Base-by-base conservation (phyloP, 768 basidiomycete species). In the Suillus spraguei region DNA sequence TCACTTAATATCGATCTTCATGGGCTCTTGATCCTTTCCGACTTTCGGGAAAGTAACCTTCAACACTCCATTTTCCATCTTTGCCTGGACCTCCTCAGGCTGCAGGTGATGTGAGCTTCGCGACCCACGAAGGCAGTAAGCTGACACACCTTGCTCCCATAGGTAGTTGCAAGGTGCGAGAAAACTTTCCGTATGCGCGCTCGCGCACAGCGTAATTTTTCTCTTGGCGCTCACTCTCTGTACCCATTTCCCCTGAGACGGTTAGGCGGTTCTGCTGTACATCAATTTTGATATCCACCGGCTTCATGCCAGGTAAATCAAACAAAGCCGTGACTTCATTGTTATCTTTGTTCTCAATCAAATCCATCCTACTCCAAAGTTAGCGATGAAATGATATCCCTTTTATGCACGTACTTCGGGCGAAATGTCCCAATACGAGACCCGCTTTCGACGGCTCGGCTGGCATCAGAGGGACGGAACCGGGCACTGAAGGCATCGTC, bases 241-340 rank as follows among this genome's bases (percentile, higher is more conserved):
- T 54, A 50, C 72, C 77, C 28, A 68, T 75, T 73, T 88, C 82
- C 11, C 84, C 87, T 4, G 84, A 81, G 55, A 88, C 69, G 52
- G 72, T 82, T 58, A 88, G 80, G 2, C 78, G 74, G 63, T 82
- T 80, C 64, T 82, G 78, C 63, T 81, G 79, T 9, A 85, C 67
- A 61, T 87, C 85, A 66, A 88, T 81, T 56, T 74, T 72, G 55
- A 87, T 75, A 63, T 86, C 74, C 53, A 85, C 81, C 38, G 82
- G 81, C 61, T 74, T 74, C 44, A 87, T 35, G 22, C 86, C 86
- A 0, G 87, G 86, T 8, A 88, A 74, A 66, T 88, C 87, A 68
- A 88, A 85, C 8, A 78, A 72, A 47, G 86, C 86, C 0, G 82
- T 84, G 44, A 87, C 81, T 42, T 75, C 68, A 67, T 85, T 84